Percentiles rank a stretch among this genome's conserved stretches.
phyloP scores from a whole-genome alignment of 2,329 filamentous ascomycete genomes.

The Aureobasidium sp. region DNA sequence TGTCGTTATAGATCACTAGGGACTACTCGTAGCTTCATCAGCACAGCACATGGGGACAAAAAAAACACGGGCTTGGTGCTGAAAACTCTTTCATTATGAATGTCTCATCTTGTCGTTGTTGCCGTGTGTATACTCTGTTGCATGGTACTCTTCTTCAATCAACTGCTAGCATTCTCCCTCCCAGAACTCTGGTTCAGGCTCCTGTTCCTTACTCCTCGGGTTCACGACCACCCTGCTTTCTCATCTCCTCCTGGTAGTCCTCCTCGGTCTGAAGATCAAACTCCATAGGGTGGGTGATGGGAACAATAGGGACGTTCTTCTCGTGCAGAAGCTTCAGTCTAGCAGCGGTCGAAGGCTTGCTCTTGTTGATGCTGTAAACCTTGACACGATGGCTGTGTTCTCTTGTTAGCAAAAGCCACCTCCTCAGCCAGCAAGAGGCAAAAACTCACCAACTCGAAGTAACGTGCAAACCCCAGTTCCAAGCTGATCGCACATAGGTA shows the following conservation, averaged over 20 bases:
- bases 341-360: conserved; percentile 38
- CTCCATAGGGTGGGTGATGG: conserved; percentile 46
- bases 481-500: conserved; percentile 34
- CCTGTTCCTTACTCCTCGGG: conserved; percentile 30
- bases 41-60: no score
- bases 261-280: conserved; percentile 43
- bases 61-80: not conserved
- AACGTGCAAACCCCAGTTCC: conserved; percentile 59
- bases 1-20: no score
- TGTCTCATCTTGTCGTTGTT: not conserved
- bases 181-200: not conserved
- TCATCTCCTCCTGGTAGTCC: conserved; percentile 39
- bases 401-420: not conserved
- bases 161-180: no score
- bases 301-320: conserved; percentile 38
- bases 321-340: conserved; percentile 46
- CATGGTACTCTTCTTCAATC: not conserved
- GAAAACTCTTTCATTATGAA: not conserved
- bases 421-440: not conserved
- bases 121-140: not conserved
- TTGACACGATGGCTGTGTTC: conserved; percentile 45
- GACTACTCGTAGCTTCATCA: no score
- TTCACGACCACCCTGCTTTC: conserved; percentile 32
- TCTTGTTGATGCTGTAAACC: conserved; percentile 54
- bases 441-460: conserved; percentile 41